Conservation (phyloP, 2,329 filamentous ascomycete species). For the Alternaria gansuensis region DNA sequence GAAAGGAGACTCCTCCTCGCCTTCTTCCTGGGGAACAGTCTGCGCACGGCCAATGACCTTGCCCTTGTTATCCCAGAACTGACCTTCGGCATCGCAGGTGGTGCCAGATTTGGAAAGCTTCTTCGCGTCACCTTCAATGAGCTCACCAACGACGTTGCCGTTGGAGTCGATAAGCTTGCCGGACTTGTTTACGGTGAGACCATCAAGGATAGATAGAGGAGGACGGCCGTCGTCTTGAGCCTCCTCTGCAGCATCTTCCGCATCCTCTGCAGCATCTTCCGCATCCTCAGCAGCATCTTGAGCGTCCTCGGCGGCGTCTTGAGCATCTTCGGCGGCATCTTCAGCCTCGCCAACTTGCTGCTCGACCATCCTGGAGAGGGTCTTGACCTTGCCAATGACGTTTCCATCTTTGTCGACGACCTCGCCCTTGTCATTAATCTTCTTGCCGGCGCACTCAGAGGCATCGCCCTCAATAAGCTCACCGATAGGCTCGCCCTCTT, state of each 20-base stretch:
- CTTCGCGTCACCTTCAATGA: slow-evolving; percentile 62
- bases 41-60: slow-evolving; percentile 61
- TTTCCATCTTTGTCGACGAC: slow-evolving; percentile 71
- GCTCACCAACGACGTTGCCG: slow-evolving; percentile 60
- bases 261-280: slow-evolving; percentile 49
- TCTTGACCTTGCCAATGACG: slow-evolving; percentile 68
- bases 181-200: slow-evolving; percentile 60
- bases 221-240: slow-evolving; percentile 53
- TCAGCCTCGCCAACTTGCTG: slow-evolving; percentile 47
- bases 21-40: slow-evolving; percentile 58
- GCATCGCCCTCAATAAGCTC: slow-evolving; percentile 66
- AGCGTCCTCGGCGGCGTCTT: slow-evolving; percentile 29
- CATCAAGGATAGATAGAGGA: slow-evolving; percentile 60
- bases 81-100: slow-evolving; percentile 58
- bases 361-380: slow-evolving; percentile 57
- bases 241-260: slow-evolving; percentile 43
- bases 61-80: slow-evolving; percentile 65
- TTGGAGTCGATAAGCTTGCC: slow-evolving; percentile 61
- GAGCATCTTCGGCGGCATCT: slow-evolving; percentile 36
- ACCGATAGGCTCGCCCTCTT: slow-evolving; percentile 63
- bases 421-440: slow-evolving; percentile 70
- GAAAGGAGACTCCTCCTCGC: slow-evolving; percentile 60
- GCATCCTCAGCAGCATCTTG: slow-evolving; percentile 47
- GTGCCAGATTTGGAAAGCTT: slow-evolving; percentile 61
- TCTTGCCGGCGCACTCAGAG: slow-evolving; percentile 70